Evolutionary conservation across 495 filamentous ascomycete genomes (phyloP).

Genomic region (Trichodelitschia bisporula): DNA sequence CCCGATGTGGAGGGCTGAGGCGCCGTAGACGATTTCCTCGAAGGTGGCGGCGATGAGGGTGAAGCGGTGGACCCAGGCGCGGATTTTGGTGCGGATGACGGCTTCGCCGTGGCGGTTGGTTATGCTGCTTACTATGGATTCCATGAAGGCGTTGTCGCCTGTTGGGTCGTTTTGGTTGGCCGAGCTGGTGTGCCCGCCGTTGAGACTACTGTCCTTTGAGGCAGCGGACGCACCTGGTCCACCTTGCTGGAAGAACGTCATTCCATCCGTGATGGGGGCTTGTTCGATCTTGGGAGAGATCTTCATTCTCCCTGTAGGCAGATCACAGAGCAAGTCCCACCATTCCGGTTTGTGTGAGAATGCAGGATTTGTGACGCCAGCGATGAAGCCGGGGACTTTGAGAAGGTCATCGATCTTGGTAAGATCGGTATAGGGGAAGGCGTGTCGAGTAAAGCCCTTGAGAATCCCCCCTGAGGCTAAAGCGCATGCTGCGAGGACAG

Average conservation of each 20-base stretch:
- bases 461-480: slow-evolving; percentile 88
- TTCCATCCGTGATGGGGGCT: slow-evolving; percentile 54
- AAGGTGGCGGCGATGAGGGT: slow-evolving; percentile 79
- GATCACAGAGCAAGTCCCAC: slow-evolving; percentile 95
- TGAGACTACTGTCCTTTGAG: slow-evolving; percentile 1
- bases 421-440: slow-evolving; percentile 94
- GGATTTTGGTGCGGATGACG: slow-evolving; percentile 72
- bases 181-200: slow-evolving; percentile 1
- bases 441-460: slow-evolving; percentile 84
- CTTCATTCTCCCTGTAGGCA: slow-evolving; percentile 78
- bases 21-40: slow-evolving; percentile 84
- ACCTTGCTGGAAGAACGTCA: slow-evolving; percentile 55
- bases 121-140: slow-evolving; percentile 58
- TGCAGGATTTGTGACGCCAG: slow-evolving; percentile 89
- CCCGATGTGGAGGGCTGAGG: slow-evolving; percentile 71
- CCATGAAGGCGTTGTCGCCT: slow-evolving; percentile 78
- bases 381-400: slow-evolving; percentile 90
- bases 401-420: slow-evolving; percentile 94
- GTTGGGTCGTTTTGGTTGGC: slow-evolving; percentile 33
- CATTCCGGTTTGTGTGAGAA: slow-evolving; percentile 89
- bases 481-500: slow-evolving; percentile 79
- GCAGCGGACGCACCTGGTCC: background rate
- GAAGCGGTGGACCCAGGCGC: slow-evolving; percentile 75
- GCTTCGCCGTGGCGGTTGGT: slow-evolving; percentile 68
- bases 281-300: slow-evolving; percentile 63